Evolutionary conservation across 306 rosid species (phyloP), one percentile per base, ranked within the genome.

Genomic region (Pueraria montana): DNA sequence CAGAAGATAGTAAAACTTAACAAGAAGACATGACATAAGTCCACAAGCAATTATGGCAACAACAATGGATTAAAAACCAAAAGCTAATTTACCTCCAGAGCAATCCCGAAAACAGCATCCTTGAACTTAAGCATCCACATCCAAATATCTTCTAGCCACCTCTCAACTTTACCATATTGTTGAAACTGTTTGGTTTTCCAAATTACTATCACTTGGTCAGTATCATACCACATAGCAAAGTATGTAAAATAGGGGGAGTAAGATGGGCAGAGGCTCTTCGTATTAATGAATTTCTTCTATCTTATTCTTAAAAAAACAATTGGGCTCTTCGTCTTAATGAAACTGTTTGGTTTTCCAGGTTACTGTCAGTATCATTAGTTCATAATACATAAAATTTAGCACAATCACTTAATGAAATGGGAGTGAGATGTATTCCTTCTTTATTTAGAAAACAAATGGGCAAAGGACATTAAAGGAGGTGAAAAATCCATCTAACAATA

Each of bases 101-200:
- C 93, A 86, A 94, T 86, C 43, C 87, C 85, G 68, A 92, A 88
- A 76, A 96, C 88, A 38, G 90, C 91, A 86, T 96, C 99, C 87
- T 94, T 96, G 80, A 96, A 92, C 91, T 89, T 94, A 48, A 82
- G 85, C 96, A 92, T 94, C 90, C 97, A 89, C 84, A 80, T 89
- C 99, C 99, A 96, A 80, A 91, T 88, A 87, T 94, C 99, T 88
- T 96, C 99, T 76, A 94, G 87, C 99, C 99, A 92, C 87, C 96
- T 94, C 88, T 96, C 99, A 77, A 96, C 86, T 91, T 91, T 92
- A 79, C 97, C 98, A 43, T 87, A 77, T 43, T 85, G 95, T 74
- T 89, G 93, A 80, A 89, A 91, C 99, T 96, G 86, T 73, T 56
- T 40, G 79, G 79, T 75, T 83, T 81, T 61, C 77, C 80, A 79